Evolutionary conservation across 78 protist genomes (phyloP), one percentile per base, ranked within the genome.

Genomic region (Dictyostelium citrinum): DNA sequence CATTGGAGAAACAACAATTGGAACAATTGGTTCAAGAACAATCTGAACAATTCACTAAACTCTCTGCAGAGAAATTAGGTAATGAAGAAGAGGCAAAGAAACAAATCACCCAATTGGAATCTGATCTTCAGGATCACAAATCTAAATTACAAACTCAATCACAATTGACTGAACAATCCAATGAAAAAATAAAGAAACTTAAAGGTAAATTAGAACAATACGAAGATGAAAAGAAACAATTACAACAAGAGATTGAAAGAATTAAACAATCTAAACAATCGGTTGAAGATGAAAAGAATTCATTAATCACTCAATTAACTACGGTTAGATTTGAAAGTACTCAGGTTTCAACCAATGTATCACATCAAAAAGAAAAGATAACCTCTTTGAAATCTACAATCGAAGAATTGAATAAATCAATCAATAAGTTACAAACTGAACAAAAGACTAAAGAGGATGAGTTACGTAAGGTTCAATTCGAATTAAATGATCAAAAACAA

Each of bases 341-440:
- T 8, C 79, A 78, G 49, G 5, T 14, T 12, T 39, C 31, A 35
- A 17, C 81, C 12, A 78, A 39, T 11, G 37, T 64, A 24, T 55
- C 74, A 4, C 68, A 76, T 20, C 79, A 35, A 43, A 88, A 88
- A 41, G 93, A 88, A 31, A 88, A 88, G 46, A 60, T 88, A 5
- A 11, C 37, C 6, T 8, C 24, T 1, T 37, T 79, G 45, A 76
- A 88, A 82, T 17, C 35, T 2, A 68, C 5, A 2, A 43, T 88
- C 10, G 93, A 88, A 11, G 35, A 71, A 61, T 49, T 64, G 6
- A 78, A 27, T 16, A 45, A 31, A n/a, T 77, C 80, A 2, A 12
- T 24, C 37, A 45, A 39, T 8, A 76, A 55, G 37, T 4, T 68
- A 29, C 45, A n/a, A 12, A 45, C 41, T 49, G 93, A 88, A 3